Evolutionary conservation across 345 rosid genomes (phyloP), one percentile per base, ranked within the genome.

Genomic region (Lumnitzera racemosa): DNA sequence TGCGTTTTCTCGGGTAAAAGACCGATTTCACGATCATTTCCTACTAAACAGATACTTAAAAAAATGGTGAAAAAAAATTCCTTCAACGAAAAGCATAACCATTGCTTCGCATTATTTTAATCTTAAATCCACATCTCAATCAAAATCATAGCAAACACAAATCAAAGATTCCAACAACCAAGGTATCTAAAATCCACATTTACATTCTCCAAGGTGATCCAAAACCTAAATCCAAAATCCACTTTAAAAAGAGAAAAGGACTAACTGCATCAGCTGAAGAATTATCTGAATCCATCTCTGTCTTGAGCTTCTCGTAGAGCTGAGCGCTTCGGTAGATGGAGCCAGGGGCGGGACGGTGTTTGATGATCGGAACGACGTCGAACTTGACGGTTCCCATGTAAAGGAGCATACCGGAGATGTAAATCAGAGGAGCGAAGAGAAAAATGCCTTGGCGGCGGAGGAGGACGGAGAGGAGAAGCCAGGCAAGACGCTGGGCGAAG

Each of bases 311-410:
- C 25, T 76, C 79, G 68, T 90, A 95, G 56, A 90, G 70, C 84
- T 86, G 98, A 2, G 99, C 98, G 62, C 96, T 90, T 68, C 87
- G 79, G 47, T 95, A 95, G 23, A 90, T 76, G 48, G 99, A 95
- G 57, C 97, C 99, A 5, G 96, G 83, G 5, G 92, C 84, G 31
- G 92, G 83, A 10, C 76, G 79, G 24, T 80, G 89, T 47, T 56
- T 70, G 29, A 95, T 75, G 14, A 78, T n/a, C 2, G 94, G 96
- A 49, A 73, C 90, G 24, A 74, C 84, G 53, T 90, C 96, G 68
- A 95, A 85, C 12, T 96, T 88, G n/a, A 83, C 85, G 24, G 96
- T 82, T 49, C 99, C 96, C 98, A 95, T 88, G 73, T 86, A 90
- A 48, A 95, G 86, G 15, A 90, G 79, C 98, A 95, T 90, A 46